Conservation (phyloP, 495 filamentous ascomycete genomes). For the Aspergillus haitiensis region DNA sequence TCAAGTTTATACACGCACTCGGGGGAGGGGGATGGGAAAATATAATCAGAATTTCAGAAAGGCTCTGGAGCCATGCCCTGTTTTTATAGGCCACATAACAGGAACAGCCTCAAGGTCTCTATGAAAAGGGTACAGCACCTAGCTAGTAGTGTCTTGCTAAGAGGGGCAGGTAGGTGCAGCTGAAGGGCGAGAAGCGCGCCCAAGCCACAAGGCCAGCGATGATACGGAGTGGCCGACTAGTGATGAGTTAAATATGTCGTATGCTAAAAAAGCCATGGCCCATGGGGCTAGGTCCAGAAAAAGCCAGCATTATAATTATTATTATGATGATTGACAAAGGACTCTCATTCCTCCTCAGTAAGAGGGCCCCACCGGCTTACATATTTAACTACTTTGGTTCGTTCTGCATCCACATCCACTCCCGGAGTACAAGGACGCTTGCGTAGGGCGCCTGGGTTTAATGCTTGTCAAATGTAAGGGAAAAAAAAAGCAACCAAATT, state of each 20-base stretch:
- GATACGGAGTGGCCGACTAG: slow-evolving; percentile 2
- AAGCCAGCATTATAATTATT: not conserved
- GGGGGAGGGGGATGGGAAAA: not conserved
- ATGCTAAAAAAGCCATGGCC: too few species aligned
- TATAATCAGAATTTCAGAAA: not conserved
- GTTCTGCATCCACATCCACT: not conserved
- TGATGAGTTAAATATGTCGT: too few species aligned
- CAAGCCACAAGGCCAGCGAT: slow-evolving; percentile 13
- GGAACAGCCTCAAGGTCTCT: slow-evolving; percentile 1
- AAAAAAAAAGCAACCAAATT: not conserved
- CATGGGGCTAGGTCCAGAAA: too few species aligned
- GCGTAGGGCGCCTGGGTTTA: not conserved
- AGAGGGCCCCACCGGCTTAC: slow-evolving; percentile 19
- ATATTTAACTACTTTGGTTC: slow-evolving; percentile 13
- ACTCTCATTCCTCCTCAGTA: not conserved
- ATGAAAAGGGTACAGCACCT: too few species aligned
- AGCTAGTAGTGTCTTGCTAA: slow-evolving; percentile 2
- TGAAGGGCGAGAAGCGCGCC: slow-evolving; percentile 8
- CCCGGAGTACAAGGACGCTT: too few species aligned
- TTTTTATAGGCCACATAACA: slow-evolving; percentile 9
- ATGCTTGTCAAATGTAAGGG: not conserved
- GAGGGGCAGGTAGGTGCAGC: slow-evolving; percentile 14
- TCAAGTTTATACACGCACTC: not conserved
- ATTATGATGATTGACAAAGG: not conserved
- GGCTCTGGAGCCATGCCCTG: not conserved